Evolutionary conservation across 108 stramenopile species (phyloP).

Genomic region (Stephanodiscus triporus): DNA sequence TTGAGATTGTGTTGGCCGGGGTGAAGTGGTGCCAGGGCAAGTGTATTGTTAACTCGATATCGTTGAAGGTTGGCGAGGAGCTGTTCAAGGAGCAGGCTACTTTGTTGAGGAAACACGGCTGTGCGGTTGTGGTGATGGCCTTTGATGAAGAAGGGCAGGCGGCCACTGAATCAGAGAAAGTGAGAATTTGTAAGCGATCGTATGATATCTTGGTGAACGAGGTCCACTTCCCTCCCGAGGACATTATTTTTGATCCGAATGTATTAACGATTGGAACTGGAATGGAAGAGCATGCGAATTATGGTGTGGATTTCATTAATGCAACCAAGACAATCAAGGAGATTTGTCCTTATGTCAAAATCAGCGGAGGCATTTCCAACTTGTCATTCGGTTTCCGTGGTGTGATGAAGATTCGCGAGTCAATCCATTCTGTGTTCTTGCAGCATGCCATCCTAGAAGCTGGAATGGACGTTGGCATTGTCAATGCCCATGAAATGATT

Average conservation of each 20-base stretch:
- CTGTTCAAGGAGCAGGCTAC: slow-evolving; percentile 96
- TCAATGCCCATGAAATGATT: slow-evolving; percentile 96
- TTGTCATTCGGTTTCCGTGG: slow-evolving; percentile 98
- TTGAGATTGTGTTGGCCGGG: slow-evolving; percentile 95
- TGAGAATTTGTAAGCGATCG: slow-evolving; percentile 98
- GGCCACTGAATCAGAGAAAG: slow-evolving; percentile 94
- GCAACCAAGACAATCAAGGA: slow-evolving; percentile 95
- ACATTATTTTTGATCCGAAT: slow-evolving; percentile 99
- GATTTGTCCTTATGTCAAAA: slow-evolving; percentile 95
- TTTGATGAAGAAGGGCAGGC: slow-evolving; percentile 99
- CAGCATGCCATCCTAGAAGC: slow-evolving; percentile 91
- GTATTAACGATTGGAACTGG: slow-evolving; percentile 99
- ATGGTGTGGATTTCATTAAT: slow-evolving; percentile 98
- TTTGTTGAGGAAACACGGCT: slow-evolving; percentile 94
- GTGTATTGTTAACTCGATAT: slow-evolving; percentile 97
- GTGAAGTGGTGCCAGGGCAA: slow-evolving; percentile 98
- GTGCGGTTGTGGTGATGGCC: slow-evolving; percentile 99
- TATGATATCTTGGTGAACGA: slow-evolving; percentile 98
- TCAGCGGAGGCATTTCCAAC: slow-evolving; percentile 98
- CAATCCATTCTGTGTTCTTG: slow-evolving; percentile 98
- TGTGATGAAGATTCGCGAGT: slow-evolving; percentile 97
- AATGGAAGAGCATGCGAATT: slow-evolving; percentile 97
- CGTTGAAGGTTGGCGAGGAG: slow-evolving; percentile 98
- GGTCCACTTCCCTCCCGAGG: slow-evolving; percentile 97
- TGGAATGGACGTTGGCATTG: slow-evolving; percentile 99